These are phyloP conservation scores for Pachysolen tannophilus DNA, from an alignment of 805 yeast genomes.

Conservation along the genomic window DNA sequence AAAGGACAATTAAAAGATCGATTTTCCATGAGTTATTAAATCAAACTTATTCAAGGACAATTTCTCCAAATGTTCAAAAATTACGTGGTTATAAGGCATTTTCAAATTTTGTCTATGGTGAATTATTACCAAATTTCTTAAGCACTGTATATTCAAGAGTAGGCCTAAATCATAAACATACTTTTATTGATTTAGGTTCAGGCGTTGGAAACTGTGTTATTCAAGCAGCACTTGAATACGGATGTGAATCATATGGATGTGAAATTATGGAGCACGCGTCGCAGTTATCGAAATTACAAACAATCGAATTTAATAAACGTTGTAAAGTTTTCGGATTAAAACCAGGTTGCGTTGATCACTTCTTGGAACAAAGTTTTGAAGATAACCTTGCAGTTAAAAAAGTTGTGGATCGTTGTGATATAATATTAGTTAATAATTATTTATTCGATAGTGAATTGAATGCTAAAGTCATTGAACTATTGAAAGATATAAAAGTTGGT, in stretches of 20 bases:
- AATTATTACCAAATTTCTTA: conserved; percentile 70
- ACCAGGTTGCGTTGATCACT: conserved; percentile 48
- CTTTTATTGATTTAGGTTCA: conserved; percentile 85
- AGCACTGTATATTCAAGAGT: conserved; percentile 59
- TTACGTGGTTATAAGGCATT: conserved; percentile 74
- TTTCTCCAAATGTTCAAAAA: conserved; percentile 62
- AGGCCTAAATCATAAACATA: conserved; percentile 39
- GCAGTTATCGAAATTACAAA: conserved; percentile 53
- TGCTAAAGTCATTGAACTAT: conserved; percentile 53
- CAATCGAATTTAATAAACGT: conserved; percentile 47
- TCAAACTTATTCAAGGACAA: conserved; percentile 68
- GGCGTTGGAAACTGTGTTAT: conserved; percentile 92
- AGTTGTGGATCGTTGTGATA: conserved; percentile 54
- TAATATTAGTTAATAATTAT: conserved; percentile 75
- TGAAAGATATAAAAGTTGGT: conserved; percentile 61
- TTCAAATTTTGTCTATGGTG: conserved; percentile 88
- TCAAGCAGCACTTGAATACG: conserved; percentile 83
- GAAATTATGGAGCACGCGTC: conserved; percentile 86
- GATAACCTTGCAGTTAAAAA: conserved; percentile 49
- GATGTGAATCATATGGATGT: conserved; percentile 81
- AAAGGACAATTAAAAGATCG: conserved; percentile 25
- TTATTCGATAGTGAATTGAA: conserved; percentile 74
- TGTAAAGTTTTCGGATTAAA: conserved; percentile 56
- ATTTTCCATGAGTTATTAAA: conserved; percentile 62
- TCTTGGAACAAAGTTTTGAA: conserved; percentile 64